Conservation (phyloP, 2,329 filamentous ascomycete species). For the Beauveria bassiana region DNA sequence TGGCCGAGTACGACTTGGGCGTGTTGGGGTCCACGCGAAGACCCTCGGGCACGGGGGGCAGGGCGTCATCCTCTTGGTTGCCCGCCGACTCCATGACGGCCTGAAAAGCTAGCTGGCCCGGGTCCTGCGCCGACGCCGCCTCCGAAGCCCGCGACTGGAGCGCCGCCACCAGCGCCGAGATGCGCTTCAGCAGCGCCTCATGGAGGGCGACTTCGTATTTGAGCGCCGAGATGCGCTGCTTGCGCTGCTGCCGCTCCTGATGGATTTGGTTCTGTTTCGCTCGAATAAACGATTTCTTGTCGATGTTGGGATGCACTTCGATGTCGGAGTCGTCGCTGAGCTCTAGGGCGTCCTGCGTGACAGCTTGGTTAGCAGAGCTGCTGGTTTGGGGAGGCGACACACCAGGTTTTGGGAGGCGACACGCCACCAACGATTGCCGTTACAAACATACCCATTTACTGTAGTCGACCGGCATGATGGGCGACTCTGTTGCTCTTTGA, state of each 20-base stretch:
- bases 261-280: slow-evolving; percentile 98
- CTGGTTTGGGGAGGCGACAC: not conserved
- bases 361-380: slow-evolving; percentile 10
- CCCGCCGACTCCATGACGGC: slow-evolving; percentile 76
- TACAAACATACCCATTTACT: slow-evolving; percentile 57
- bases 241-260: slow-evolving; percentile 76
- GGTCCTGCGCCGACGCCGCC: slow-evolving; percentile 50
- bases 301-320: slow-evolving; percentile 97
- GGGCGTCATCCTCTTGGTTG: slow-evolving; percentile 65
- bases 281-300: slow-evolving; percentile 96
- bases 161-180: slow-evolving; percentile 67
- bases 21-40: slow-evolving; percentile 68
- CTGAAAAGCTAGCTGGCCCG: slow-evolving; percentile 81
- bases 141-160: slow-evolving; percentile 67
- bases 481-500: slow-evolving; percentile 13
- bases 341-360: slow-evolving; percentile 71
- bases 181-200: slow-evolving; percentile 78
- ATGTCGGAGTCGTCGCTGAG: slow-evolving; percentile 97
- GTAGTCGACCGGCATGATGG: slow-evolving; percentile 47
- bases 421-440: not conserved
- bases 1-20: slow-evolving; percentile 83
- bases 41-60: slow-evolving; percentile 67
- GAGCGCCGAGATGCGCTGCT: slow-evolving; percentile 79
- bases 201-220: slow-evolving; percentile 93
- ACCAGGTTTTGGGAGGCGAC: not conserved